phyloP scores from a whole-genome alignment of 2,329 filamentous ascomycete species.

The Epichloe sylvatica region DNA sequence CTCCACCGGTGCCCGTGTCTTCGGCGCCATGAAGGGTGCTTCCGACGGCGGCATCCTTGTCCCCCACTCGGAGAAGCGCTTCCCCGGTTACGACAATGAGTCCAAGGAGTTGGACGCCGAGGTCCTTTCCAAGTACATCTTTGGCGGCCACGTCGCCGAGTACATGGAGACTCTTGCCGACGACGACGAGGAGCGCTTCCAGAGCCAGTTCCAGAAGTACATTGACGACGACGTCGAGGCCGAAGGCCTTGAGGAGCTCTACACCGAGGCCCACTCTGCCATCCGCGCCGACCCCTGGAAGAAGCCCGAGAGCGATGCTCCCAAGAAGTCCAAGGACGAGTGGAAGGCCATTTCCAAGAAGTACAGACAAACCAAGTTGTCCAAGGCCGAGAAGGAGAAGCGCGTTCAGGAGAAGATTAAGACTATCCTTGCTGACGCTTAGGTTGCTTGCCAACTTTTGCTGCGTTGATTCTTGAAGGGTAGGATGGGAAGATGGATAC shows the following conservation, averaged over 20 bases:
- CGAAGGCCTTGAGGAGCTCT: conserved; percentile 92
- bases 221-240: conserved; percentile 94
- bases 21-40: conserved; percentile 98
- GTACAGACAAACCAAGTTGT: conserved; percentile 64
- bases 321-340: conserved; percentile 95
- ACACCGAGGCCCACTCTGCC: conserved; percentile 84
- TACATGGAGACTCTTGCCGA: conserved; percentile 99
- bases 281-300: conserved; percentile 98
- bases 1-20: conserved; percentile 96
- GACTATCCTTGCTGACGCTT: conserved; percentile 48
- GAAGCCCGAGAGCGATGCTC: conserved; percentile 59
- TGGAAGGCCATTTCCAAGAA: conserved; percentile 94
- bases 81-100: conserved; percentile 97
- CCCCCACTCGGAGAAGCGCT: conserved; percentile 98
- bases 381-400: conserved; percentile 68
- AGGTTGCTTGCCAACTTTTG: conserved; percentile 13
- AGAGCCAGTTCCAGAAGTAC: conserved; percentile 95
- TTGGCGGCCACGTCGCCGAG: conserved; percentile 93
- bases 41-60: conserved; percentile 95
- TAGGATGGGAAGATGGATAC: neutral
- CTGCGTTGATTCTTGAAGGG: neutral
- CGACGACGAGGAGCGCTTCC: conserved; percentile 99
- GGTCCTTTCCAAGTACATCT: conserved; percentile 98
- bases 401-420: conserved; percentile 86
- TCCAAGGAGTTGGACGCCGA: conserved; percentile 95